These are phyloP conservation scores for Auricularia sp. DNA, from an alignment of 768 basidiomycete genomes.

Conservation along the genomic window DNA sequence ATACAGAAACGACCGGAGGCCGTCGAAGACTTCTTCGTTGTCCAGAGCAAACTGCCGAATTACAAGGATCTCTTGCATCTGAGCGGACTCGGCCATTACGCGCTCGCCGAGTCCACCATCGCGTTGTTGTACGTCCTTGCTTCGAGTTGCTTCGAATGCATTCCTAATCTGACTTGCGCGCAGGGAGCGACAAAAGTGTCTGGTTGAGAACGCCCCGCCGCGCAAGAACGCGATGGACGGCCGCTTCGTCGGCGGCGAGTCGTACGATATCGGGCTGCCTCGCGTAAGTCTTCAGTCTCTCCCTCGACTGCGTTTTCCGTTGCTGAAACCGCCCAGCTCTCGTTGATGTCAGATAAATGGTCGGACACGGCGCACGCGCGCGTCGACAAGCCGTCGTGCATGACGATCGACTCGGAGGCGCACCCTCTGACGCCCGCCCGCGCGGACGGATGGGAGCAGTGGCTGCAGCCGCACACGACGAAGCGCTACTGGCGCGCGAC, in stretches of 20 bases:
- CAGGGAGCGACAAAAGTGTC: neutral
- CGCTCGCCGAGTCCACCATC: slow-evolving; percentile 1
- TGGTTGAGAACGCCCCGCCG: neutral
- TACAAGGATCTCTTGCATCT: slow-evolving; percentile 1
- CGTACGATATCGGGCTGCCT: neutral
- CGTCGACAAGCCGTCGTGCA: slow-evolving; percentile 1
- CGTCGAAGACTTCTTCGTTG: neutral
- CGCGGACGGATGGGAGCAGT: neutral
- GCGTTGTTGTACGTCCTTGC: neutral
- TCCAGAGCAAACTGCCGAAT: neutral
- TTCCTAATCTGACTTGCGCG: neutral
- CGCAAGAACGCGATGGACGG: neutral
- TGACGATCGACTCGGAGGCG: neutral
- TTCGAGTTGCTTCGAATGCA: neutral
- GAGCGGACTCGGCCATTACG: neutral
- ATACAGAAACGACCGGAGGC: neutral
- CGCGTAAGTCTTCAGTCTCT: neutral
- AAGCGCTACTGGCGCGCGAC: slow-evolving; percentile 6
- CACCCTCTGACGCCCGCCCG: neutral
- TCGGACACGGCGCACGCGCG: neutral
- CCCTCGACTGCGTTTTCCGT: neutral
- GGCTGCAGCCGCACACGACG: neutral
- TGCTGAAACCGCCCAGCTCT: neutral
- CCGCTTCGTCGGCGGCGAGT: neutral
- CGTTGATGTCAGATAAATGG: neutral